phyloP scores from a whole-genome alignment of 768 basidiomycete species.

The Hirschioporus abietinus region DNA sequence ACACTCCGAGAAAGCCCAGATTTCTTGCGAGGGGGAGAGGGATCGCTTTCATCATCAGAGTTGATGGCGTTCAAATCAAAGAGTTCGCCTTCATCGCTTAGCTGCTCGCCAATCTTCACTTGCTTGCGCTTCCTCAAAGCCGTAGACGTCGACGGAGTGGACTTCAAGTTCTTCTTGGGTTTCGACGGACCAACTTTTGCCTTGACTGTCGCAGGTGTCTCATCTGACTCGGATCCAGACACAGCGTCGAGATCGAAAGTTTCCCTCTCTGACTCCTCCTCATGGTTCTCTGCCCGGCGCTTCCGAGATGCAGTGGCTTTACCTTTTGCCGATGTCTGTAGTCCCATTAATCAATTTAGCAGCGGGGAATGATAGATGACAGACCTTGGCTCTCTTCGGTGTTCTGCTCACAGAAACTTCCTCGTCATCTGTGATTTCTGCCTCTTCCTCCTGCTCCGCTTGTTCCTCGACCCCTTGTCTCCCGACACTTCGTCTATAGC shows the following conservation, averaged over 20 bases:
- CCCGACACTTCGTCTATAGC: constrained; percentile 44
- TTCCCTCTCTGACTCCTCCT: constrained; percentile 5
- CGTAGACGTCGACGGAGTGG: background rate
- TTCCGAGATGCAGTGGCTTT: background rate
- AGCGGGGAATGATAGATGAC: background rate
- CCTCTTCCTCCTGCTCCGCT: constrained; percentile 11
- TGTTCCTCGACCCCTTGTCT: constrained; percentile 9
- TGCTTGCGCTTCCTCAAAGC: background rate
- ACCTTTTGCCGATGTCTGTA: background rate
- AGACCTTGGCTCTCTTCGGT: background rate
- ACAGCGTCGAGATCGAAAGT: constrained; percentile 8
- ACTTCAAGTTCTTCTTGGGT: constrained; percentile 9
- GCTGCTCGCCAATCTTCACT: background rate
- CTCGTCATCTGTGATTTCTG: constrained; percentile 7
- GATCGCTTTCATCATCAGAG: constrained; percentile 13
- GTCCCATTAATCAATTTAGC: background rate
- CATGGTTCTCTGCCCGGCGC: background rate
- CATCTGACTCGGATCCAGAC: background rate
- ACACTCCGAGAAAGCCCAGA: background rate
- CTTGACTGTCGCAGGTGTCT: background rate
- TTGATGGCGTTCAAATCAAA: constrained; percentile 24
- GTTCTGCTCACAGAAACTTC: background rate
- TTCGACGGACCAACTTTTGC: background rate
- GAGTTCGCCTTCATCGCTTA: constrained; percentile 15
- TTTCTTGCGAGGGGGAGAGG: background rate